Percentiles rank a stretch among this genome's conserved stretches.
phyloP scores from a whole-genome alignment of 1,284 basidiomycete genomes.

The Grifola frondosa region DNA sequence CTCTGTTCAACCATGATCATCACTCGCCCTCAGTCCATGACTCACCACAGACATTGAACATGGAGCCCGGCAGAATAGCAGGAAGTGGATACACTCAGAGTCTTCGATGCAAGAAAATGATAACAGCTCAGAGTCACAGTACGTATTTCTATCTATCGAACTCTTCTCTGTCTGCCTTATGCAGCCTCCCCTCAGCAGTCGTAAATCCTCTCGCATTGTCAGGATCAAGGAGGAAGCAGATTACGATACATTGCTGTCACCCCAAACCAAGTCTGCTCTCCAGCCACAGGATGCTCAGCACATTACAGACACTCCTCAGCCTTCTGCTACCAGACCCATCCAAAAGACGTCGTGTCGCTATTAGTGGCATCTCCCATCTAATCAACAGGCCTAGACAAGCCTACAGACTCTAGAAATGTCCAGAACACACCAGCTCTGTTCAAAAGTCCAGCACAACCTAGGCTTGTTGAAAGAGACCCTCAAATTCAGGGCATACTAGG shows the following conservation, averaged over 20 bases:
- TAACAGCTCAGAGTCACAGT: constrained; percentile 25
- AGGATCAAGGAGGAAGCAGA: constrained; percentile 65
- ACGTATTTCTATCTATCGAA: constrained; percentile 36
- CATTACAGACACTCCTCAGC: constrained; percentile 39
- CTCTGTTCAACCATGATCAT: constrained; percentile 30
- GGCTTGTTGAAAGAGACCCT: no score
- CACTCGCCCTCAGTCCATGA: constrained; percentile 36
- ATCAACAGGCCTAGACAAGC: no score
- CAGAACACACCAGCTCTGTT: no score
- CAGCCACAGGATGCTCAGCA: no score
- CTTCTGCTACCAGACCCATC: no score
- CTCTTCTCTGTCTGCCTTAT: constrained; percentile 19
- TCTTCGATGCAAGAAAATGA: constrained; percentile 17
- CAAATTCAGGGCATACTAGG: no score
- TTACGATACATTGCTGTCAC: constrained; percentile 43
- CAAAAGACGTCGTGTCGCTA: constrained; percentile 72
- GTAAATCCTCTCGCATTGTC: constrained; percentile 45
- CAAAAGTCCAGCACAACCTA: no score
- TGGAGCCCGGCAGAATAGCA: constrained; percentile 19
- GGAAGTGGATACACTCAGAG: constrained; percentile 32
- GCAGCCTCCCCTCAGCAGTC: constrained; percentile 33
- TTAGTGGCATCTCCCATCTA: constrained; percentile 56
- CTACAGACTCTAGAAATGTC: no score
- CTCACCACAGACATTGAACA: constrained; percentile 29
- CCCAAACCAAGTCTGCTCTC: no score